Evolutionary conservation across 257 asterid genomes (phyloP).

Genomic region (Solanum appendiculatum): DNA sequence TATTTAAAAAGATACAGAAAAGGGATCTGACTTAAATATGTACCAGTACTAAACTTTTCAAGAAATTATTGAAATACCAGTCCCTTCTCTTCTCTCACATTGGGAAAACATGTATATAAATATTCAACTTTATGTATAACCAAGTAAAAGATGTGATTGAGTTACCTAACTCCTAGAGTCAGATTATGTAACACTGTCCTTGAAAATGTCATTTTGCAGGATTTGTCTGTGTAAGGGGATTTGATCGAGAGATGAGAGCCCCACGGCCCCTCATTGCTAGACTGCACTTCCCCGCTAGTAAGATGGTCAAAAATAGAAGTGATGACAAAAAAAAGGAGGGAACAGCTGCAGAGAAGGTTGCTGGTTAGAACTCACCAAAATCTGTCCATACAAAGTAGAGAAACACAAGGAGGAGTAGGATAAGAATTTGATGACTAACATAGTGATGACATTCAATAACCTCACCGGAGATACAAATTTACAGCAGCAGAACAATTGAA

Average conservation of each 20-base stretch:
- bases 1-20: not conserved
- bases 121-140: not conserved
- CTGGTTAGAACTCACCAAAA: conserved; percentile 16
- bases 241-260: conserved; percentile 16
- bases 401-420: conserved; percentile 14
- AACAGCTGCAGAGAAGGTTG: conserved; percentile 8
- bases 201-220: conserved; percentile 23
- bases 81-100: not conserved
- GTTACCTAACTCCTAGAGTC: not conserved
- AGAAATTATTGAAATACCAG: not conserved
- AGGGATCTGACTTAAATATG: not conserved
- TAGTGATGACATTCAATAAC: conserved; percentile 19
- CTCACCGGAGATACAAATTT: conserved; percentile 18
- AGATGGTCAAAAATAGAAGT: conserved; percentile 8
- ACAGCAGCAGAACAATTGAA: conserved; percentile 12
- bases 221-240: conserved; percentile 40
- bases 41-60: not conserved
- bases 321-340: conserved; percentile 7
- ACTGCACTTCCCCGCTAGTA: conserved; percentile 29
- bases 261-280: conserved; percentile 28
- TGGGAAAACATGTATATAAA: not conserved
- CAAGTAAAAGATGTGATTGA: not conserved
- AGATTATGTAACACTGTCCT: not conserved
- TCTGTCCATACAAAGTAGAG: conserved; percentile 12
- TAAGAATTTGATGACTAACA: conserved; percentile 24